phyloP scores from a whole-genome alignment of 768 basidiomycete species.

The Clavaria fumosa region DNA sequence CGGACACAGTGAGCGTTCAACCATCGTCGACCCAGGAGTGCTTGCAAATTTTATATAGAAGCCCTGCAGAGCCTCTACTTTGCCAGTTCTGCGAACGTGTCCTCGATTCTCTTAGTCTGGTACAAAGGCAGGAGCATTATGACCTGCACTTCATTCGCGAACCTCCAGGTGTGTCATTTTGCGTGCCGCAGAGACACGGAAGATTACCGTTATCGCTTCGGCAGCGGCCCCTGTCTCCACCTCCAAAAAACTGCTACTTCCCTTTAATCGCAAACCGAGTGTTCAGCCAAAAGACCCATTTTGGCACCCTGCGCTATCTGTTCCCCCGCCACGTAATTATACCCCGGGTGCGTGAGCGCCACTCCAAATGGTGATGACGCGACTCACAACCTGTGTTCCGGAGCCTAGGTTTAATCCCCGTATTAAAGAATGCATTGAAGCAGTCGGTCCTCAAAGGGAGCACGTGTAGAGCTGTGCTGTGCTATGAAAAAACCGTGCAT shows the following conservation, averaged over 20 bases:
- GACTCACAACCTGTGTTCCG: background rate
- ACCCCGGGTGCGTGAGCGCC: conserved; percentile 42
- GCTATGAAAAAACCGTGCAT: conserved; percentile 46
- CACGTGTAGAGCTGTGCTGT: conserved; percentile 45
- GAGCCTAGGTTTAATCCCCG: conserved; percentile 57
- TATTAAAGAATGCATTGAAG: conserved; percentile 41
- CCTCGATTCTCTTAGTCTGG: too few relatives aligned
- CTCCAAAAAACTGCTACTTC: too few relatives aligned
- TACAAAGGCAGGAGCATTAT: conserved; percentile 44
- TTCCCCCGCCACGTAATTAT: conserved; percentile 35
- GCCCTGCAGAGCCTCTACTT: conserved; percentile 9
- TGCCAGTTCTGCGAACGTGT: conserved; percentile 39
- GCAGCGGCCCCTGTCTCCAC: background rate
- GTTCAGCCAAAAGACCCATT: conserved; percentile 33
- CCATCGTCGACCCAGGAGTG: too few relatives aligned
- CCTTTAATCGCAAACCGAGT: conserved; percentile 2
- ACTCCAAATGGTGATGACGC: background rate
- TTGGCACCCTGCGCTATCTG: conserved; percentile 40
- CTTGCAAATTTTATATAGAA: background rate
- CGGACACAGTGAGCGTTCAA: too few relatives aligned
- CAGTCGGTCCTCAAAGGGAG: conserved; percentile 33
- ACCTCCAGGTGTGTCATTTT: background rate
- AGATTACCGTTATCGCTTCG: too few relatives aligned
- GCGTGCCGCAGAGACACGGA: too few relatives aligned
- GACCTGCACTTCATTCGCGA: conserved; percentile 12